Percentiles rank a stretch among this genome's conserved stretches.
These are phyloP conservation scores for Spathaspora hagerdaliae DNA, from an alignment of 805 yeast species.

Conservation along the genomic window DNA sequence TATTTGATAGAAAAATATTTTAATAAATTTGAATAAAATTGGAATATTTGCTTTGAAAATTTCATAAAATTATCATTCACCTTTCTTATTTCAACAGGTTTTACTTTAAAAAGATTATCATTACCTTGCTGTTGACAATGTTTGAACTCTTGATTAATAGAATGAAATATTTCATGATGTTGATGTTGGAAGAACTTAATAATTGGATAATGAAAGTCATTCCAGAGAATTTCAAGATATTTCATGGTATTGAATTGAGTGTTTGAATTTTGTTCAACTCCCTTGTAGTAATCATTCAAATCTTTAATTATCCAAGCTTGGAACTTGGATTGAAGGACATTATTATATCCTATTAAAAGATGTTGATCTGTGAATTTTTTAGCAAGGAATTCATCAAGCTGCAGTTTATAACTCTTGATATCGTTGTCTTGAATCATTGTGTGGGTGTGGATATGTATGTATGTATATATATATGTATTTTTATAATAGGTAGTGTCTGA, in stretches of 20 bases:
- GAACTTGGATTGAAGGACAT: conserved; percentile 46
- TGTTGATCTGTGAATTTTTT: conserved; percentile 35
- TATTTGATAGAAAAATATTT: conserved; percentile 34
- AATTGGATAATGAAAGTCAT: conserved; percentile 59
- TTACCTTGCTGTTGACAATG: conserved; percentile 11
- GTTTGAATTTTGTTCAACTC: background rate
- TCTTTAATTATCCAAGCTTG: conserved; percentile 35
- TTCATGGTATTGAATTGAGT: conserved; percentile 33
- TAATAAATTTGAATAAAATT: conserved; percentile 45
- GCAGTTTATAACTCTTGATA: conserved; percentile 14
- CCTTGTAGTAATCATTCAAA: conserved; percentile 27
- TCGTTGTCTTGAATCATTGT: conserved; percentile 8
- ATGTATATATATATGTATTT: background rate
- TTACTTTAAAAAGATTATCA: conserved; percentile 17
- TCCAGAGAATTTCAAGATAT: conserved; percentile 50
- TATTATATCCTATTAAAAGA: conserved; percentile 45
- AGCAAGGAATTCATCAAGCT: conserved; percentile 15
- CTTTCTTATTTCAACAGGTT: conserved; percentile 54
- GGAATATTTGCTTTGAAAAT: conserved; percentile 41
- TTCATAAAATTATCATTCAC: conserved; percentile 49
- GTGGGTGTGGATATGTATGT: background rate
- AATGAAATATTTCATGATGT: conserved; percentile 23
- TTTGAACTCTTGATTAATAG: conserved; percentile 14
- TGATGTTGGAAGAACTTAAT: conserved; percentile 51
- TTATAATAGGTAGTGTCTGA: background rate